Evolutionary conservation across 2,329 filamentous ascomycete genomes (phyloP), one percentile per base, ranked within the genome.

Genomic region (Fusarium sp.): DNA sequence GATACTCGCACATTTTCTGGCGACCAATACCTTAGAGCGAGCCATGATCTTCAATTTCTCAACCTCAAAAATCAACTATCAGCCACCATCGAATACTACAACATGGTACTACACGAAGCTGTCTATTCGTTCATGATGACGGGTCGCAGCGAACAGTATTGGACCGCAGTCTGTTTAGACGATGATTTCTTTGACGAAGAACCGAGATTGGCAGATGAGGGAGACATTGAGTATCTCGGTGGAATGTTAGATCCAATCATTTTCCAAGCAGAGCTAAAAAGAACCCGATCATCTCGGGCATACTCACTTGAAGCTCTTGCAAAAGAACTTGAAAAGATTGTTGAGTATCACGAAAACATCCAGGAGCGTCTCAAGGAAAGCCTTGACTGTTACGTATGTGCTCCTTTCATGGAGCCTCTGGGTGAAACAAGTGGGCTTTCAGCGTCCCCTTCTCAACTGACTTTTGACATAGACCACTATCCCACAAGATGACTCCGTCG

Each of bases 171-270:
- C 8, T 68, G 51, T 20, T 22, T 70, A 1, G 44, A 66, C 15
- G 67, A 70, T 18, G 56, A 69, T 14, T 42, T 51, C 2, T 63
- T 55, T 33, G 48, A 42, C 18, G 53, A 54, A 6, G 11, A 26
- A 4, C 10, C 58, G 2, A 50, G 46, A 4, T 4, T 68, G 2
- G 38, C 34, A 8, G 10, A 44, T 1, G 52, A 67, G 1, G 67
- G 53, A 6, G 60, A 58, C 0, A 11, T 36, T 0, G 20, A 66
- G 6, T 24, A n/a, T 2, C 5, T n/a, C n/a, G n/a, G n/a, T n/a
- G n/a, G n/a, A n/a, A n/a, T n/a, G n/a, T n/a, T n/a, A n/a, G n/a
- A n/a, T n/a, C n/a, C n/a, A n/a, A n/a, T n/a, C n/a, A 43, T 36
- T 2, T 7, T 38, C 4, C 18, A 54, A 36, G 24, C 31, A 3